phyloP scores from a whole-genome alignment of 139 green algal species.

The Volvox reticuliferus region DNA sequence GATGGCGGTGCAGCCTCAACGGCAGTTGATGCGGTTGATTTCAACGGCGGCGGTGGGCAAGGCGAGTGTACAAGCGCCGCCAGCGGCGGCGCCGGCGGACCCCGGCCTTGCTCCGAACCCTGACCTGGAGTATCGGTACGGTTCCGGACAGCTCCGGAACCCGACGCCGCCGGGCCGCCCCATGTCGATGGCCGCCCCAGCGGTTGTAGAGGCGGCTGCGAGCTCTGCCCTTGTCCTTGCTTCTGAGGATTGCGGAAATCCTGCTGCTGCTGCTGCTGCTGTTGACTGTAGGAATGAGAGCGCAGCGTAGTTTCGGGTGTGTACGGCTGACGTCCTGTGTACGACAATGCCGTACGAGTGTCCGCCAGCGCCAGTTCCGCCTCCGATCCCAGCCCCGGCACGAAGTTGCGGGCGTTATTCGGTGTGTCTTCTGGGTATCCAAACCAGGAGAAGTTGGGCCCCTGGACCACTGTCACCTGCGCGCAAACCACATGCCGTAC shows the following conservation, averaged over 20 bases:
- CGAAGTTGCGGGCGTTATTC: conserved; percentile 71
- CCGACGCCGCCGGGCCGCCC: not conserved
- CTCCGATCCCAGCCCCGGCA: conserved; percentile 68
- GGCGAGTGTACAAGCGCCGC: conserved; percentile 10
- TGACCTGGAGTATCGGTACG: not conserved
- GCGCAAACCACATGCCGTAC: not conserved
- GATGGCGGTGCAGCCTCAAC: not conserved
- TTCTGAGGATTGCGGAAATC: conserved; percentile 28
- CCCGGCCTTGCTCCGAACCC: not conserved
- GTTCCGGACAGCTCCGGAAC: not conserved
- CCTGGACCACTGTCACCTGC: conserved; percentile 72
- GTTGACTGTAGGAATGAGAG: not conserved
- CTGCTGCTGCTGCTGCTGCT: conserved; percentile 43
- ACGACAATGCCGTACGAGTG: not conserved
- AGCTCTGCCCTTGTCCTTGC: not conserved
- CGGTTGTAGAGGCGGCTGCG: not conserved
- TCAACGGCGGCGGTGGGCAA: not conserved
- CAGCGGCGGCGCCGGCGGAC: conserved; percentile 15
- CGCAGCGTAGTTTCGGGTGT: too few species aligned
- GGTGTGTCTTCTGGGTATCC: conserved; percentile 89
- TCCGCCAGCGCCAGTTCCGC: conserved; percentile 7
- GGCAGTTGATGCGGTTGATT: not conserved
- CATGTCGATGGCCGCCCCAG: not conserved
- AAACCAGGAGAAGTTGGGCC: conserved; percentile 84
- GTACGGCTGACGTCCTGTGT: not conserved